Percentiles rank a stretch among this genome's conserved stretches.
Evolutionary conservation across 108 stramenopile species (phyloP).

Genomic region (Conticribra guillardii): DNA sequence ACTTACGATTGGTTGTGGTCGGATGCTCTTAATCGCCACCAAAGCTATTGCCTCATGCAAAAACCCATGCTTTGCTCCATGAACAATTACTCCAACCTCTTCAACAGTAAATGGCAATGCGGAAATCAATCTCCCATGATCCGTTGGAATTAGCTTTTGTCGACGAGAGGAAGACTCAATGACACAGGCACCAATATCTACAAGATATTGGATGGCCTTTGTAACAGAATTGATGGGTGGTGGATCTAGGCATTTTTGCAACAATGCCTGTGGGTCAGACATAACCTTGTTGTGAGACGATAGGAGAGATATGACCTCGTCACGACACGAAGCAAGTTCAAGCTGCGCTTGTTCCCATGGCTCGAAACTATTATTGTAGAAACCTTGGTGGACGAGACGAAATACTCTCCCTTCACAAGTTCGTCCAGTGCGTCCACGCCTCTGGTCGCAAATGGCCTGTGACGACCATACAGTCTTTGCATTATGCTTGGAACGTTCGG

Average conservation of each 20-base stretch:
- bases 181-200: constrained; percentile 38
- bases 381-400: constrained; percentile 45
- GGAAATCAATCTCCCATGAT: constrained; percentile 39
- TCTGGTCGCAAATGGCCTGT: constrained; percentile 53
- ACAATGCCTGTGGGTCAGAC: constrained; percentile 21
- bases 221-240: constrained; percentile 26
- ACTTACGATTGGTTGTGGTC: constrained; percentile 49
- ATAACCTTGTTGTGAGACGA: constrained; percentile 42
- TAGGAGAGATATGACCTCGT: constrained; percentile 41
- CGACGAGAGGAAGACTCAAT: constrained; percentile 12
- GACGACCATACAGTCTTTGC: constrained; percentile 44
- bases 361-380: constrained; percentile 29
- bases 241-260: constrained; percentile 49
- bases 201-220: constrained; percentile 48
- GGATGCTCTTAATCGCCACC: constrained; percentile 34
- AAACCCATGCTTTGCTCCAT: constrained; percentile 46
- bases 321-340: constrained; percentile 41
- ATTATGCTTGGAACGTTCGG: constrained; percentile 14
- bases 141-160: constrained; percentile 29
- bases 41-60: constrained; percentile 52
- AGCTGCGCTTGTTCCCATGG: constrained; percentile 41
- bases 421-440: constrained; percentile 54
- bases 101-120: constrained; percentile 55
- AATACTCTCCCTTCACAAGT: constrained; percentile 51
- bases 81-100: constrained; percentile 36